These are phyloP conservation scores for Eucalyptus brandiana DNA, from an alignment of 345 rosid genomes.

Conservation along the genomic window DNA sequence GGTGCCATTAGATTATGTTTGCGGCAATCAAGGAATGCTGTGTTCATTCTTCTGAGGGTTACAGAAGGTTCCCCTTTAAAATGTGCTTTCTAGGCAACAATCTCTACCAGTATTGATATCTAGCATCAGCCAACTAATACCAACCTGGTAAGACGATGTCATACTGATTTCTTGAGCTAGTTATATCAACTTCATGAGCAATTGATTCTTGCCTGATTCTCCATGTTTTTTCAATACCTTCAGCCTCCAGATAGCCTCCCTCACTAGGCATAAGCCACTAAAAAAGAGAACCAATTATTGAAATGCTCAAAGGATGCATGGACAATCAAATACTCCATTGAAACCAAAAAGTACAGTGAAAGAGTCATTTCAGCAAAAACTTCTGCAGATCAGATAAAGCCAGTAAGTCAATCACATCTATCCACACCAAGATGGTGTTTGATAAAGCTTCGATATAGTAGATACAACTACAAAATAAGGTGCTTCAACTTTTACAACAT, in stretches of 20 bases:
- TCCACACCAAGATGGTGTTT: not conserved
- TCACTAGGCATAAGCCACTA: constrained; percentile 88
- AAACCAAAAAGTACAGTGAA: not conserved
- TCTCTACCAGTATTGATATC: not conserved
- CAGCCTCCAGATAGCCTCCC: constrained; percentile 80
- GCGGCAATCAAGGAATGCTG: not conserved
- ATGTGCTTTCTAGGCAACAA: not conserved
- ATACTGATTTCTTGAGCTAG: constrained; percentile 59
- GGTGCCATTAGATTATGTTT: not conserved
- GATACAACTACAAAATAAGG: not conserved
- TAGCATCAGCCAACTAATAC: not conserved
- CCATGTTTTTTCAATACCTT: constrained; percentile 85
- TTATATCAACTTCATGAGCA: constrained; percentile 42
- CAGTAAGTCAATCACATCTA: not conserved
- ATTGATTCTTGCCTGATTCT: constrained; percentile 60
- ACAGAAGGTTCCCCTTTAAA: not conserved
- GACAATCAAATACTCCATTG: not conserved
- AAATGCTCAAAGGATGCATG: not conserved
- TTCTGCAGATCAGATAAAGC: not conserved
- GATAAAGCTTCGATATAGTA: not conserved
- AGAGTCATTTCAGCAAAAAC: not conserved
- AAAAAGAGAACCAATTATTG: not conserved
- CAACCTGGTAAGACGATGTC: constrained; percentile 89
- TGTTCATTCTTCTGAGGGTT: not conserved
- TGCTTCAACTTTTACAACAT: not conserved